A percentile compares a stretch with the other conserved stretches of the same genome.
Conservation (phyloP, 345 rosid species). For the Populus pruinosa region DNA sequence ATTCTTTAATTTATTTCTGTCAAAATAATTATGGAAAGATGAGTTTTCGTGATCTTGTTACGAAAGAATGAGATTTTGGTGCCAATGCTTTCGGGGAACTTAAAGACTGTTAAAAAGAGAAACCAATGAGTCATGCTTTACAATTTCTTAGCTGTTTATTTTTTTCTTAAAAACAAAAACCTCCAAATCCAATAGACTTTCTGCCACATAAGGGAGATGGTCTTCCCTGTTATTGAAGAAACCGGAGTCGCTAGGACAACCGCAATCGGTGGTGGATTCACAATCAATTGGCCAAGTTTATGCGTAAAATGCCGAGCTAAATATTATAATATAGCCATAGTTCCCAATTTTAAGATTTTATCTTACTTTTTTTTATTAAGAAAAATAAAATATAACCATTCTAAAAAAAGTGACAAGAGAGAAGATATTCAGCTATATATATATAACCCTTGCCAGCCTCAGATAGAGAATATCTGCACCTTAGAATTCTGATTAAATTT, state of each 20-base stretch:
- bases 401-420: no score
- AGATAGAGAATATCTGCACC: no score
- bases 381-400: no score
- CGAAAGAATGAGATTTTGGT: slow-evolving; percentile 52
- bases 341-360: no score
- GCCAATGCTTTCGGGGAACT: slow-evolving; percentile 60
- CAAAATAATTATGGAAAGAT: neutral
- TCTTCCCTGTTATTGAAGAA: neutral
- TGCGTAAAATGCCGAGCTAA: no score
- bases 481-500: no score
- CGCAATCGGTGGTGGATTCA: neutral
- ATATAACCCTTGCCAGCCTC: no score
- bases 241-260: neutral
- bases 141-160: neutral
- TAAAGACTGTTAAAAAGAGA: slow-evolving; percentile 12
- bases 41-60: slow-evolving; percentile 33
- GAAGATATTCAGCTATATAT: no score
- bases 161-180: neutral
- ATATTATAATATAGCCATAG: no score
- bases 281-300: no score
- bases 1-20: neutral
- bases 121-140: slow-evolving; percentile 6
- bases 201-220: neutral
- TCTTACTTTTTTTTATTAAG: no score
- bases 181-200: no score